Base-by-base conservation (phyloP, 1,284 basidiomycete genomes). In the Butyriboletus appendiculatus region DNA sequence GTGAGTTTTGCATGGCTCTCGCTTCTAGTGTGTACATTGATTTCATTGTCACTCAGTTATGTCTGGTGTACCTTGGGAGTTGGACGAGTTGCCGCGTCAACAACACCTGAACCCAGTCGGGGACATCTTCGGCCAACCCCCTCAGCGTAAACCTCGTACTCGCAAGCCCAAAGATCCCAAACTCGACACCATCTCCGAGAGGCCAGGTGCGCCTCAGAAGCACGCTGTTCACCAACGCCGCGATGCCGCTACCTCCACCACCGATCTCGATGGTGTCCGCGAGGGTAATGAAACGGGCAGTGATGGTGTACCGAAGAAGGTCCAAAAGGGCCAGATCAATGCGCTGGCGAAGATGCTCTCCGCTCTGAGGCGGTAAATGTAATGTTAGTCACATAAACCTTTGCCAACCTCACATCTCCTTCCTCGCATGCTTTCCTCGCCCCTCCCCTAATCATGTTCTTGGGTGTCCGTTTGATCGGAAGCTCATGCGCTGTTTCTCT, bases 331-430 rank as follows among this genome's bases (percentile, higher is more conserved):
- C 51, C 89, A 92, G 77, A 91, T 91, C 76, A 86, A 87, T 62
- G 81, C 89, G 37, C 75, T 92, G 63, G 88, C 88, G 59, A 91
- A 91, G 81, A 89, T 92, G 87, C 74, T 92, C 58, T 90, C 85
- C 57, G 88, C 88, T 48, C 71, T 90, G 72, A 79, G 86, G 65
- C 82, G 84, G 65, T 88, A 79, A 62, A 60, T 70, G 60, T 64
- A 59, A 66, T 58, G 68, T 68, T 67, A 60, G 67, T 70, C 45
- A 44, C 50, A 61, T 52, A 30, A 53, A 55, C 45, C 38, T 30
- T 59, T 55, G 35, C 47, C 49, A 37, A 34, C 45, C 20, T 28
- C 28, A 24, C 24, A 24, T 8, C 24, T 24, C 22, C 22, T n/a
- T 28, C 38, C 33, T 42, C 15, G 37, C 49, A 49, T 33, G 37